phyloP scores from a whole-genome alignment of 2,329 filamentous ascomycete species.

The Sclerotinia nivalis region DNA sequence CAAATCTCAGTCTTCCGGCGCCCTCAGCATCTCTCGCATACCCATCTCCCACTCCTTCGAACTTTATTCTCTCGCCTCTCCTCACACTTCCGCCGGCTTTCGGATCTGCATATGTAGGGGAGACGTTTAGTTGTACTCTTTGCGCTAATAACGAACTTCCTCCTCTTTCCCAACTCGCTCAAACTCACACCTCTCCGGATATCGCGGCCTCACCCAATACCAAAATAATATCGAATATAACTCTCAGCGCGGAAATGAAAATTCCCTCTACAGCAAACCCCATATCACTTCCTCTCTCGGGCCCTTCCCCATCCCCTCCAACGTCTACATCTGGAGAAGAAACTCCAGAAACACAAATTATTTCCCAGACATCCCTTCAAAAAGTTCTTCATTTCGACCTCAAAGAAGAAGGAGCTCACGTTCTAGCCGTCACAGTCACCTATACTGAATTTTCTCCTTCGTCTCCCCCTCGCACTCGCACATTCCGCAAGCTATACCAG shows the following conservation, averaged over 20 bases:
- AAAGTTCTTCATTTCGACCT: constrained; percentile 82
- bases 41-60: constrained; percentile 48
- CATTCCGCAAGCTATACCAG: constrained; percentile 94
- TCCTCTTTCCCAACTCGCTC: not conserved
- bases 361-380: constrained; percentile 54
- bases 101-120: constrained; percentile 91
- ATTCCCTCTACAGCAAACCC: constrained; percentile 66
- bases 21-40: constrained; percentile 72
- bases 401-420: constrained; percentile 91
- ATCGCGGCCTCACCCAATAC: constrained; percentile 36
- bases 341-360: not conserved
- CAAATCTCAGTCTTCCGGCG: constrained; percentile 26
- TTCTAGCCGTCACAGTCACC: constrained; percentile 87
- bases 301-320: constrained; percentile 19
- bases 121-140: constrained; percentile 90
- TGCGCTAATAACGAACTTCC: constrained; percentile 88
- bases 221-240: constrained; percentile 68
- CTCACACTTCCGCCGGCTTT: constrained; percentile 89
- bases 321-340: not conserved
- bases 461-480: constrained; percentile 53
- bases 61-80: constrained; percentile 58
- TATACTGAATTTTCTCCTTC: constrained; percentile 83
- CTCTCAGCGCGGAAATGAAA: constrained; percentile 92
- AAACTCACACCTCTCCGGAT: not conserved
- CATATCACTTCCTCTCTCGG: constrained; percentile 62